Percentiles rank a stretch among this genome's conserved stretches.
Evolutionary conservation across 1,284 basidiomycete genomes (phyloP).

Genomic region (Sanguinoderma infundibulare): DNA sequence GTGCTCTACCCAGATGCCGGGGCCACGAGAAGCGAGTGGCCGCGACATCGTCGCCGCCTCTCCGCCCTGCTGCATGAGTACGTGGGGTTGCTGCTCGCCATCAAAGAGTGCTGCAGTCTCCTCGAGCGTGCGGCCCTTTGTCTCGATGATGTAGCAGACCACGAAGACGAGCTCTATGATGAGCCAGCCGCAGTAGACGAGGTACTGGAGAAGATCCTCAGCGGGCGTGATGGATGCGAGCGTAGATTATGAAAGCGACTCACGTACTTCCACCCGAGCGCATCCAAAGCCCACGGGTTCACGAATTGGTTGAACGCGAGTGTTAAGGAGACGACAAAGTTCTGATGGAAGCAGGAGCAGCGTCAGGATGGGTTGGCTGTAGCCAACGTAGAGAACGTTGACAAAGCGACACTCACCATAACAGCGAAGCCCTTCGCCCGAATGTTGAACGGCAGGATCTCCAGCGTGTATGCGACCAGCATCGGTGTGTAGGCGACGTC

Average conservation of each 20-base stretch:
- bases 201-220: slow-evolving; percentile 40
- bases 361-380: neutral
- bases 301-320: slow-evolving; percentile 75
- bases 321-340: slow-evolving; percentile 57
- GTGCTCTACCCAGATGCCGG: slow-evolving; percentile 22
- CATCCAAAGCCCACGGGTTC: slow-evolving; percentile 72
- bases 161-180: slow-evolving; percentile 62
- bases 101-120: slow-evolving; percentile 71
- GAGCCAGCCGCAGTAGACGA: slow-evolving; percentile 67
- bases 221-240: slow-evolving; percentile 8
- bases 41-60: slow-evolving; percentile 53
- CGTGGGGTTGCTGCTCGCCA: slow-evolving; percentile 51
- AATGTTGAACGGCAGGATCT: slow-evolving; percentile 71
- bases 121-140: slow-evolving; percentile 61
- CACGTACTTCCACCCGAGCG: slow-evolving; percentile 70
- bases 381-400: neutral
- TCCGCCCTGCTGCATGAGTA: slow-evolving; percentile 51
- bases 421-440: slow-evolving; percentile 71
- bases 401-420: slow-evolving; percentile 48
- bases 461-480: slow-evolving; percentile 66
- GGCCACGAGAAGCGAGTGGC: slow-evolving; percentile 14
- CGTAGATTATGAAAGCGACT: slow-evolving; percentile 10
- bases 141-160: slow-evolving; percentile 62
- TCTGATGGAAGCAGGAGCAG: slow-evolving; percentile 40
- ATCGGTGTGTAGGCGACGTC: slow-evolving; percentile 70